Evolutionary conservation across 108 stramenopile genomes (phyloP), one percentile per base, ranked within the genome.

Genomic region (Bacterosira constricta): DNA sequence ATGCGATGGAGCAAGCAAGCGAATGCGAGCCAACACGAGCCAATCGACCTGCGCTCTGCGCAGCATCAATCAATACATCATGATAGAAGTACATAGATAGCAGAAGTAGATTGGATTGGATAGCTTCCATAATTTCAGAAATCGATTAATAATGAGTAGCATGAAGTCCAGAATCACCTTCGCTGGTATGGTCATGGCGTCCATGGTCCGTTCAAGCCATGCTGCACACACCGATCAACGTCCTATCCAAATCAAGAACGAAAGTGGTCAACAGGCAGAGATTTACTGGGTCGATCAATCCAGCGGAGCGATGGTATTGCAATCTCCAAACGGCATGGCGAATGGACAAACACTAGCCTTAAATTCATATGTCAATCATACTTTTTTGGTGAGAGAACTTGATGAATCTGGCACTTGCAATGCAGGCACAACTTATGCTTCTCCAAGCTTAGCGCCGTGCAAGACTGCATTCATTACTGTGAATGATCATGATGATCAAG

Each of bases 311-410:
- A 38, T 67, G n/a, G 69, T 84, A 1, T 47, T 67, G 17, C 31
- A 73, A 52, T 42, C 65, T 0, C 51, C 64, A 0, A 57, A 67
- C 23, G 67, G 23, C 11, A 26, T 86, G 20, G 39, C 61, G 34
- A 75, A 70, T 51, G 90, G 88, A 0, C 59, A 80, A 25, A 66
- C 52, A 6, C 21, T 76, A 7, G 31, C 61, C 3, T 44, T 90
- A 47, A 69, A 89, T 50, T 83, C 86, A 20, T 90, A 62, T 62
- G 89, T 90, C 55, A 87, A 88, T 55, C 92, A 93, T 68, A 90
- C 85, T 6, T 90, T 93, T 59, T 58, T 85, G 11, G 56, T 93
- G 10, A 75, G 82, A 47, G 83, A 84, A 57, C 58, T 69, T 6
- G 51, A 65, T 54, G 57, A 68, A 38, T 29, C 71, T 23, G 71